Percentiles rank a stretch among this genome's conserved stretches.
Evolutionary conservation across 805 yeast genomes (phyloP).

Genomic region (Nakazawaea ernobii): DNA sequence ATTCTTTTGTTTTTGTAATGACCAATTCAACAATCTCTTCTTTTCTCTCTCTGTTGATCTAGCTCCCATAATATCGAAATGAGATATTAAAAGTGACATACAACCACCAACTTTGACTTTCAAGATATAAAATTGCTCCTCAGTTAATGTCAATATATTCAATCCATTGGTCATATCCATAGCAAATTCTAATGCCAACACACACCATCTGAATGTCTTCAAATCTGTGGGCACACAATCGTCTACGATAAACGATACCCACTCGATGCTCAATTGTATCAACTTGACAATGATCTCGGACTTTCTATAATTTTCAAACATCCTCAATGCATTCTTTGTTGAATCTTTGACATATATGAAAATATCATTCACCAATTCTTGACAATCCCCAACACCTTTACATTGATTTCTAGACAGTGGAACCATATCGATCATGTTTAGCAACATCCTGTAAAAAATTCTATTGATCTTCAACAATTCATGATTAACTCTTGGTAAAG

Average conservation of each 20-base stretch:
- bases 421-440: slow-evolving; percentile 58
- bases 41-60: slow-evolving; percentile 70
- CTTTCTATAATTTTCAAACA: slow-evolving; percentile 58
- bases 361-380: slow-evolving; percentile 68
- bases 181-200: slow-evolving; percentile 89
- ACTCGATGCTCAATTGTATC: slow-evolving; percentile 72
- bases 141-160: slow-evolving; percentile 74
- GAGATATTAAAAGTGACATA: slow-evolving; percentile 88
- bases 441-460: slow-evolving; percentile 60
- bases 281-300: slow-evolving; percentile 66
- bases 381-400: slow-evolving; percentile 54
- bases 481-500: slow-evolving; percentile 64
- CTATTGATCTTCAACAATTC: slow-evolving; percentile 65
- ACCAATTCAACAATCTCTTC: slow-evolving; percentile 48
- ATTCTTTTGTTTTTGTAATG: slow-evolving; percentile 47
- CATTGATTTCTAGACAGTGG: slow-evolving; percentile 48
- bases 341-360: slow-evolving; percentile 78
- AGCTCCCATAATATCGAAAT: slow-evolving; percentile 98
- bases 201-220: slow-evolving; percentile 94
- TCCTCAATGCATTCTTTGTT: slow-evolving; percentile 64
- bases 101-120: slow-evolving; percentile 88
- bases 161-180: slow-evolving; percentile 91
- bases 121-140: slow-evolving; percentile 66
- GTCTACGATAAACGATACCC: slow-evolving; percentile 91
- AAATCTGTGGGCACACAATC: slow-evolving; percentile 92